These are phyloP conservation scores for Clonostachys rosea DNA, from an alignment of 2,329 filamentous ascomycete genomes.

Conservation along the genomic window DNA sequence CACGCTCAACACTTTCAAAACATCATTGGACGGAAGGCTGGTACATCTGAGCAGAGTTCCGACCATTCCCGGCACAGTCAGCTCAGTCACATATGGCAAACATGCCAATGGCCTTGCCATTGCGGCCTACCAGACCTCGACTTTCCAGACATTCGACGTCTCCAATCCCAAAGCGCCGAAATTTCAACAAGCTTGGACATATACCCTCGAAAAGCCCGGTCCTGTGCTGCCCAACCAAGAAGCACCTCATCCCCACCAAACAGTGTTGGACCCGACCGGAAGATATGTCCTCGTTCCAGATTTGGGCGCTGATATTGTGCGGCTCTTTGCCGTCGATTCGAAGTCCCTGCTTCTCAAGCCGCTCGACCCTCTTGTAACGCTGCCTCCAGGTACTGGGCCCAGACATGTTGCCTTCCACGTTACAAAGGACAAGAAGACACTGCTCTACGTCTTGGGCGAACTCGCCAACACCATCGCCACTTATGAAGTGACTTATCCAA, in stretches of 20 bases:
- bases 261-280: constrained; percentile 60
- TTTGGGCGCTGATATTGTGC: constrained; percentile 59
- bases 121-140: constrained; percentile 31
- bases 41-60: constrained; percentile 24
- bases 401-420: constrained; percentile 55
- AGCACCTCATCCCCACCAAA: constrained; percentile 58
- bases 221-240: constrained; percentile 43
- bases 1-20: constrained; percentile 35
- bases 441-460: constrained; percentile 57
- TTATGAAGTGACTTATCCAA: constrained; percentile 49
- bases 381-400: constrained; percentile 54
- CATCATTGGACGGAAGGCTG: constrained; percentile 29
- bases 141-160: constrained; percentile 39
- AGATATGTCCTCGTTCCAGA: constrained; percentile 62
- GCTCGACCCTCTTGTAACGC: constrained; percentile 27
- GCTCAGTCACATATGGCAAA: constrained; percentile 34
- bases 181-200: constrained; percentile 29
- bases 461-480: constrained; percentile 51
- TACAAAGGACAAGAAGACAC: constrained; percentile 35
- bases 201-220: constrained; percentile 28
- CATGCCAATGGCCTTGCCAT: constrained; percentile 31
- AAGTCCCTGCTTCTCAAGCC: constrained; percentile 36
- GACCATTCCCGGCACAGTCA: constrained; percentile 36
- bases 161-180: constrained; percentile 26
- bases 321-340: constrained; percentile 42